These are phyloP conservation scores for Seminavis robusta DNA, from an alignment of 108 stramenopile species.

Conservation along the genomic window DNA sequence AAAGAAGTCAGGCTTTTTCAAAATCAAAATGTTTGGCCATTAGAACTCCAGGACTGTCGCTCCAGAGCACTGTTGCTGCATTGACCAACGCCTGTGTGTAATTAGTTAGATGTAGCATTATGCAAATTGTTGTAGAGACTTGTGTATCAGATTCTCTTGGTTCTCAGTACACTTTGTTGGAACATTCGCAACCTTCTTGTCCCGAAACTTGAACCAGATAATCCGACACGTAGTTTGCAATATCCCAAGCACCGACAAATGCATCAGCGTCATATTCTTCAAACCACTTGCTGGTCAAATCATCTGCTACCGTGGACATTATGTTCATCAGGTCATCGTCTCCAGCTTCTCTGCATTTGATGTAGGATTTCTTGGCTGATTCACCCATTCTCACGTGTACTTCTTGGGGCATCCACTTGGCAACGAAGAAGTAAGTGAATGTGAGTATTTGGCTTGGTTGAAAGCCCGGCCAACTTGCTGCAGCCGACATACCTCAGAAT, in stretches of 20 bases:
- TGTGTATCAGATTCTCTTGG: background rate
- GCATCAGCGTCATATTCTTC: conserved; percentile 70
- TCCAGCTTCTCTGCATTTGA: conserved; percentile 45
- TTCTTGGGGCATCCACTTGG: conserved; percentile 79
- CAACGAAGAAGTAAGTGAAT: too few species aligned
- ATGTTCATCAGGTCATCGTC: conserved; percentile 64
- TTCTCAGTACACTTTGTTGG: conserved; percentile 44
- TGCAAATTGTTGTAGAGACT: too few species aligned
- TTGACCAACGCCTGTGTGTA: too few species aligned
- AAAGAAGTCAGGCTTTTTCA: too few species aligned
- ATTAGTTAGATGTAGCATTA: too few species aligned
- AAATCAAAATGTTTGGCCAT: too few species aligned
- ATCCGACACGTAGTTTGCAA: conserved; percentile 80
- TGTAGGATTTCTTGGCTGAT: conserved; percentile 58
- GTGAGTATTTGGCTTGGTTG: too few species aligned
- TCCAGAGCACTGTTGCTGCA: too few species aligned
- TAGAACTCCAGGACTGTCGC: too few species aligned
- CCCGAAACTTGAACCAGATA: conserved; percentile 64
- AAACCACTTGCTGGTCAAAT: conserved; percentile 59
- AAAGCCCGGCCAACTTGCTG: too few species aligned
- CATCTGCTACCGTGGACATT: conserved; percentile 68
- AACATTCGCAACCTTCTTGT: conserved; percentile 72
- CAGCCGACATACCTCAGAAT: conserved; percentile 38
- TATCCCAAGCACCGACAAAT: conserved; percentile 86
- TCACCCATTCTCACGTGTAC: conserved; percentile 71